phyloP scores from a whole-genome alignment of 108 stramenopile species.

The Cyclotella baltica region DNA sequence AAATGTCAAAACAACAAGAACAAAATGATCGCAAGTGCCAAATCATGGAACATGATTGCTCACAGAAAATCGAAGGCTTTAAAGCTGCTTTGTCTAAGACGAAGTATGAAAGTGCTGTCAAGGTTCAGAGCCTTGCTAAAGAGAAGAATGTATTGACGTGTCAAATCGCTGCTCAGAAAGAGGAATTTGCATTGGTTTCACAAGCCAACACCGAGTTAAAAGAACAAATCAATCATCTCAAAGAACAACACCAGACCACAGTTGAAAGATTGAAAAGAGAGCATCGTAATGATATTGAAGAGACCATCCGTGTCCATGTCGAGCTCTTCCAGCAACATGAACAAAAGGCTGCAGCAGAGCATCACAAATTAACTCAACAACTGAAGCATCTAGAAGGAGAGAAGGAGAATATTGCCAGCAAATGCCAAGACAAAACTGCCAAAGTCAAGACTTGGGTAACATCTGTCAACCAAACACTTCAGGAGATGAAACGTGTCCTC shows the following conservation, averaged over 20 bases:
- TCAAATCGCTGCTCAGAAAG: conserved; percentile 18
- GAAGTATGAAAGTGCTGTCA: conserved; percentile 31
- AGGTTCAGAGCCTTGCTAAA: conserved; percentile 24
- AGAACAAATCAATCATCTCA: neutral
- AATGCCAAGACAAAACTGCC: conserved; percentile 2
- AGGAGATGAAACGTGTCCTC: conserved; percentile 11
- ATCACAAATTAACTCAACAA: neutral
- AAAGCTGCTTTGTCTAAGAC: conserved; percentile 27
- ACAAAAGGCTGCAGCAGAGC: neutral
- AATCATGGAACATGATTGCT: conserved; percentile 23
- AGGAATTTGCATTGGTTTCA: conserved; percentile 11
- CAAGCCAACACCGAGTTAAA: neutral
- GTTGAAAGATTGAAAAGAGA: conserved; percentile 6
- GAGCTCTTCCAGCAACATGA: conserved; percentile 19
- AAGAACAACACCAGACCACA: conserved; percentile 9
- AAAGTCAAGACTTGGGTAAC: conserved; percentile 6
- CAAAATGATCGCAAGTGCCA: conserved; percentile 9
- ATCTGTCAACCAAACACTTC: neutral
- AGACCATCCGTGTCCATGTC: conserved; percentile 10
- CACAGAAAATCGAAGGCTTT: conserved; percentile 18
- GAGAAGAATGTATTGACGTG: conserved; percentile 11
- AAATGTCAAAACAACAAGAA: conserved; percentile 28
- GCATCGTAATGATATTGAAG: conserved; percentile 23
- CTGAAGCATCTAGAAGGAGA: conserved; percentile 12
- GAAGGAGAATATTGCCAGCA: conserved; percentile 6